Base-by-base conservation (phyloP, 192 early-diverging fungal species). In the Umbelopsis sp. region DNA sequence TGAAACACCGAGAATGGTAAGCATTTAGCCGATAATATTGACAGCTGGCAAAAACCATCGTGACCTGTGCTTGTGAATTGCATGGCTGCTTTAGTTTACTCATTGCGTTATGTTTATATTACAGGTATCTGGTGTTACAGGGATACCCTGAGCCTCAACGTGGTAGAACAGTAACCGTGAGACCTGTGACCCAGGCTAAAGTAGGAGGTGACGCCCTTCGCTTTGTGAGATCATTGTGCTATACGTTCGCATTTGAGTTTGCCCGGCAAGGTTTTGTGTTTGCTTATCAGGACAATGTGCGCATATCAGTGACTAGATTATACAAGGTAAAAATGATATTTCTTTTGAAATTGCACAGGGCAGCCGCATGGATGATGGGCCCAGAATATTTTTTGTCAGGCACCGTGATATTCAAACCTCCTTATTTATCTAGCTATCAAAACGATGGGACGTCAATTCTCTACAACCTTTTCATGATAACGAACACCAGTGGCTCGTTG, bases 141-240 rank as follows among this genome's bases (percentile, higher is more conserved):
- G 91, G 90, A 33, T 84, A 87, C 68, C 91, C 92, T 1, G 93
- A 93, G 75, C 90, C 90, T 15, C 87, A 86, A 30, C 86, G 85
- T 6, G 81, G 81, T 16, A 76, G 84, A 49, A 80, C 84, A 21
- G 85, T 85, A 5, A 89, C 83, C 1, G 88, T 88, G 23, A 84
- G 90, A 33, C 88, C 89, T 7, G 85, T 84, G 9, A 84, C 90
- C 27, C 82, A 90, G 71, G 86, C 89, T 15, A 80, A 83, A 49
- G 71, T 85, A 16, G 76, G 85, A n/a, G 92, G 90, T 16, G 88
- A 93, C 71, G 88, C 84, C 0, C 78, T 91, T 68, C 77, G 84
- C 72, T 91, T 89, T 66, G 84, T 93, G 77, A 83, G 81, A 30
- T 80, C 90, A 46, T 76, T 94, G 11, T 90, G 92, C 10, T 94